Evolutionary conservation across 2,329 filamentous ascomycete species (phyloP).

Genomic region (Cytospora paraplurivora): DNA sequence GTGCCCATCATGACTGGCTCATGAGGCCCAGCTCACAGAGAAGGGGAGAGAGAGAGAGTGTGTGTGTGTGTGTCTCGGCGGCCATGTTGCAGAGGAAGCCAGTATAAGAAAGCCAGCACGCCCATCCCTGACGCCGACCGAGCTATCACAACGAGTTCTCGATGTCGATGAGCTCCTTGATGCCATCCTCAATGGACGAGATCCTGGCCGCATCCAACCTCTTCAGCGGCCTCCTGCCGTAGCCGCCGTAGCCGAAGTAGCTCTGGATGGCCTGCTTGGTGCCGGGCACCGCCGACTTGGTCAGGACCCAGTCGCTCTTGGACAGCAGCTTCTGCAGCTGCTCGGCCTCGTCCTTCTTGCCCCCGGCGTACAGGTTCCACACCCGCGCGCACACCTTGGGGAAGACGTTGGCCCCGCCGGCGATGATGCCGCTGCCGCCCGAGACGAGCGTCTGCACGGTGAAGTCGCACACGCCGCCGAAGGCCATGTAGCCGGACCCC

Average conservation of each 20-base stretch:
- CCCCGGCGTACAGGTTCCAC: slow-evolving; percentile 74
- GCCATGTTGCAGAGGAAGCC: too few relatives aligned
- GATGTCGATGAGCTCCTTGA: slow-evolving; percentile 66
- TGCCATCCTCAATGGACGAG: slow-evolving; percentile 55
- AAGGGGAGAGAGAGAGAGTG: too few relatives aligned
- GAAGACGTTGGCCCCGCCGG: slow-evolving; percentile 82
- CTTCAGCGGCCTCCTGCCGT: slow-evolving; percentile 72
- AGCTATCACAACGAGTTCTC: slow-evolving; percentile 56
- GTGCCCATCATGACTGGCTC: too few relatives aligned
- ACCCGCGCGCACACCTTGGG: slow-evolving; percentile 79
- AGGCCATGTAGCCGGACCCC: slow-evolving; percentile 76
- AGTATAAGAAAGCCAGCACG: background rate
- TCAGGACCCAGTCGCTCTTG: slow-evolving; percentile 80
- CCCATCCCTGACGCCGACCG: slow-evolving; percentile 30
- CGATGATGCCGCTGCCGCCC: slow-evolving; percentile 82
- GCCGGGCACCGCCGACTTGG: slow-evolving; percentile 81
- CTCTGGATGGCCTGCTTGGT: slow-evolving; percentile 81
- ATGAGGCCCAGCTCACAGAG: too few relatives aligned
- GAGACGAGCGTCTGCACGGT: slow-evolving; percentile 78
- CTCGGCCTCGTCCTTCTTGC: slow-evolving; percentile 74
- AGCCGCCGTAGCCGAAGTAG: slow-evolving; percentile 80
- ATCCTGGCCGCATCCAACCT: slow-evolving; percentile 61
- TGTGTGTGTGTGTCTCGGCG: too few relatives aligned
- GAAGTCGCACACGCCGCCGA: slow-evolving; percentile 87
- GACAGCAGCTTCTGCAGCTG: slow-evolving; percentile 76